Evolutionary conservation across 2,329 filamentous ascomycete species (phyloP).

Genomic region (Davidsoniella eucalypti): DNA sequence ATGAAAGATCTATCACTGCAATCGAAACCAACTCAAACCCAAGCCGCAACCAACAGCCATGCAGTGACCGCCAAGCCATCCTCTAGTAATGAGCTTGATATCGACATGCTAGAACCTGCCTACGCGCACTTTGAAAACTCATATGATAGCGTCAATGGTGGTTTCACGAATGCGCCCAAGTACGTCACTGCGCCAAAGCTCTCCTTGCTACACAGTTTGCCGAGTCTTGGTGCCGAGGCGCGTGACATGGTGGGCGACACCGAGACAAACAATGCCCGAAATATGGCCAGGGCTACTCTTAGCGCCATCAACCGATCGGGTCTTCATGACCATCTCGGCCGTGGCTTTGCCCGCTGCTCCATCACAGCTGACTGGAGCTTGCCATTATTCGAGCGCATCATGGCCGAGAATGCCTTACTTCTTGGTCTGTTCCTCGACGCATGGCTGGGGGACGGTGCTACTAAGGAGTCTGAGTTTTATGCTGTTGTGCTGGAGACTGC

Average conservation of each 20-base stretch:
- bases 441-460: slow-evolving; percentile 41
- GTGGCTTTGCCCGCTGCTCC: slow-evolving; percentile 57
- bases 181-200: slow-evolving; percentile 81
- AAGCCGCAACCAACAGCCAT: neutral
- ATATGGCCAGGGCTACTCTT: slow-evolving; percentile 70
- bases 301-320: slow-evolving; percentile 49
- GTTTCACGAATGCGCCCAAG: slow-evolving; percentile 70
- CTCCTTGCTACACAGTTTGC: slow-evolving; percentile 61
- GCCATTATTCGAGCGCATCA: slow-evolving; percentile 94
- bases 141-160: slow-evolving; percentile 65
- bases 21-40: neutral
- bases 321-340: slow-evolving; percentile 38
- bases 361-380: slow-evolving; percentile 85
- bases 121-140: slow-evolving; percentile 63
- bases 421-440: slow-evolving; percentile 74
- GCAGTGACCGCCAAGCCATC: slow-evolving; percentile 1
- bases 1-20: slow-evolving; percentile 1
- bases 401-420: slow-evolving; percentile 81
- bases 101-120: slow-evolving; percentile 84
- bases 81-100: slow-evolving; percentile 55
- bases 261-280: slow-evolving; percentile 55
- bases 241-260: slow-evolving; percentile 73
- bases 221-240: slow-evolving; percentile 54
- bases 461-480: slow-evolving; percentile 53
- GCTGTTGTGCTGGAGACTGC: slow-evolving; percentile 67